Evolutionary conservation across 371 early-diverging fungal genomes (phyloP).

Genomic region (Mucor mucedo): DNA sequence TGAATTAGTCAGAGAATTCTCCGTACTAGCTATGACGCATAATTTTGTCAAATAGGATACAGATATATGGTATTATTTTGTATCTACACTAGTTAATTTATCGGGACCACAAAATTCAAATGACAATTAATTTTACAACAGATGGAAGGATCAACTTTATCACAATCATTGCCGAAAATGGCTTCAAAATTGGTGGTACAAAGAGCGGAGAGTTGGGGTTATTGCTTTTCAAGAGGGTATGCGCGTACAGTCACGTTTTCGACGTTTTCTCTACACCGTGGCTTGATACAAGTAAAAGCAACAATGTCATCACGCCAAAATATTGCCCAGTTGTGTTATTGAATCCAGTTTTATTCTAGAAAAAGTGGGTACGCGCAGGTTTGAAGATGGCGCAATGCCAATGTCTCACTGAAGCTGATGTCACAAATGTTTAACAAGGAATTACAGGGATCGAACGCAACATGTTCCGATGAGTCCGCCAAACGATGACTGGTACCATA

Average conservation of each 20-base stretch:
- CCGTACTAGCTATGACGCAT: too few relatives aligned
- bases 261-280: neutral
- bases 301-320: neutral
- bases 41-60: too few relatives aligned
- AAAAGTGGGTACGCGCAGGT: neutral
- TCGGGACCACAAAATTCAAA: neutral
- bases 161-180: too few relatives aligned
- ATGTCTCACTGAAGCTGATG: neutral
- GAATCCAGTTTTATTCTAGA: neutral
- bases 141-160: too few relatives aligned
- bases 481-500: neutral
- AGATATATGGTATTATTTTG: too few relatives aligned
- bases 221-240: too few relatives aligned
- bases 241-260: too few relatives aligned
- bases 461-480: neutral
- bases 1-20: too few relatives aligned
- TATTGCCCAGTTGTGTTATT: neutral
- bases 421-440: neutral
- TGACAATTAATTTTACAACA: too few relatives aligned
- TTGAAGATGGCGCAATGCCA: neutral
- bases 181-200: too few relatives aligned
- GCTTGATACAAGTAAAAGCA: slow-evolving; percentile 1
- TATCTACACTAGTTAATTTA: neutral
- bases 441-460: neutral
- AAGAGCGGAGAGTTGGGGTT: neutral